Base-by-base conservation (phyloP, 2,329 filamentous ascomycete species). In the Huntiella moniliformis region DNA sequence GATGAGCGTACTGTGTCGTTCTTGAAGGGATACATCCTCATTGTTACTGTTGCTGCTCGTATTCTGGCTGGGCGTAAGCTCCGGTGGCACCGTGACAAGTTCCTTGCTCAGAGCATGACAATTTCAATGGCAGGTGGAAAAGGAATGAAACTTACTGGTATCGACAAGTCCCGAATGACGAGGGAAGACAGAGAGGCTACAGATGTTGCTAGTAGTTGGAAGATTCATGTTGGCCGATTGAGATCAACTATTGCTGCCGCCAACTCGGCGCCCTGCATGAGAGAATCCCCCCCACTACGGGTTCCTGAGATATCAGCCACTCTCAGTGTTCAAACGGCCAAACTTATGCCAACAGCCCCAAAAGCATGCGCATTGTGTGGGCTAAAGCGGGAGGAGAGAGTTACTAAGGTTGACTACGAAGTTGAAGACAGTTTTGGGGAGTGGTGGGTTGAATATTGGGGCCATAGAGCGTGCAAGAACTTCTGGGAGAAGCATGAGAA, bases 361-460 rank as follows among this genome's bases (percentile, higher is more conserved):
- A 80, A 82, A 59, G 67, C 79, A 1, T 96, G 88, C 62, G 72
- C 87, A 43, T 65, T 96, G 31, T 96, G 88, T 60, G 88, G 88
- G 0, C 61, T 96, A 52, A 91, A 83, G 63, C 69, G 88, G 52
- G 85, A 94, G 36, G 88, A 96, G 63, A 71, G 88, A 42, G 68
- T 95, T 8, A 60, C 65, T 15, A 84, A 78, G 56, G 72, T 91
- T 32, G 86, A 93, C 56, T 65, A 77, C 44, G 70, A 78, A 18
- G 75, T 92, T 6, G 78, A 88, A 55, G 88, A 96, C 60, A 86
- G 82, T 58, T 95, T 95, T 66, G 86, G 85, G 10, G 88, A 96
- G 64, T 96, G 86, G 84, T 96, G 88, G 88, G 68, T 81, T 37
- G 86, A 95, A 39, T 79, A 88, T 59, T 87, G 85, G 80, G 84